Evolutionary conservation across 2,329 filamentous ascomycete genomes (phyloP).

Genomic region (Monilinia fructicola): DNA sequence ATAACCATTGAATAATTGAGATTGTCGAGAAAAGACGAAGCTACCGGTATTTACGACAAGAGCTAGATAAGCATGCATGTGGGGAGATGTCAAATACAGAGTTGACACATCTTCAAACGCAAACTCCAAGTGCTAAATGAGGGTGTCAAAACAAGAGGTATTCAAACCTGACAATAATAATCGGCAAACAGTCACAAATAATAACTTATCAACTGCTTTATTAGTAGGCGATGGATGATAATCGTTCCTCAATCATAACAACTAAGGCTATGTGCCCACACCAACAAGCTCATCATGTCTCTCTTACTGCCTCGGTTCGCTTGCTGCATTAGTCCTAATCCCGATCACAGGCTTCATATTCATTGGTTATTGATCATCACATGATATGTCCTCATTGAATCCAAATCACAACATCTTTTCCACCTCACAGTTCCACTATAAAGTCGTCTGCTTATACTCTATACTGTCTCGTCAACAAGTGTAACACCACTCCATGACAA

Average conservation of each 20-base stretch:
- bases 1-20: neutral
- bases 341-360: neutral
- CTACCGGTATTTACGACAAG: neutral
- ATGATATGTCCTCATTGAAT: neutral
- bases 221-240: neutral
- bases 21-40: neutral
- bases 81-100: neutral
- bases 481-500: neutral
- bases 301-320: neutral
- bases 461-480: neutral
- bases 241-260: neutral
- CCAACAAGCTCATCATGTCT: no score
- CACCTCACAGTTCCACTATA: neutral
- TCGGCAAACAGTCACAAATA: neutral
- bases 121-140: neutral
- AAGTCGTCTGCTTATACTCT: neutral
- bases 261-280: neutral
- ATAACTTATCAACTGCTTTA: neutral
- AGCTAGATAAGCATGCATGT: constrained; percentile 8
- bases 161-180: neutral
- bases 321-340: neutral
- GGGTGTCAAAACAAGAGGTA: neutral
- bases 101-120: neutral
- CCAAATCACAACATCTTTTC: neutral
- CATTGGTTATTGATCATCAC: neutral